A percentile compares a stretch with the other conserved stretches of the same genome.
These are phyloP conservation scores for Pisolithus tinctorius DNA, from an alignment of 768 basidiomycete species.

Conservation along the genomic window DNA sequence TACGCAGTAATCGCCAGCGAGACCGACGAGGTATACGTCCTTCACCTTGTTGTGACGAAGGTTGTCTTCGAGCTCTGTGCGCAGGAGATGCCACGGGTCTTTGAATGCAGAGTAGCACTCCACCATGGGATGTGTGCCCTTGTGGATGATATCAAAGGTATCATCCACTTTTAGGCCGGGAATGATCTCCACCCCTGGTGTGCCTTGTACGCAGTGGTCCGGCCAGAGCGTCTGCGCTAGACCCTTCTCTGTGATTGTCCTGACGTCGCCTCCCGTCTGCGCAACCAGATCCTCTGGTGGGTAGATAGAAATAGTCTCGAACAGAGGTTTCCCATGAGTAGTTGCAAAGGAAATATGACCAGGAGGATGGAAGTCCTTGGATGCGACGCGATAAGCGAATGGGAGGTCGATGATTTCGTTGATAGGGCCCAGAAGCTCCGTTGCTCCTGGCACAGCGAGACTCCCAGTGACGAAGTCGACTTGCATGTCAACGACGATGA, in stretches of 20 bases:
- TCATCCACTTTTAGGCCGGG: conserved; percentile 36
- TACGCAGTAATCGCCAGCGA: conserved; percentile 81
- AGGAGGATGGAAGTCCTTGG: conserved; percentile 53
- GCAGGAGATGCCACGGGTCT: conserved; percentile 44
- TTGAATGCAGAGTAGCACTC: conserved; percentile 82
- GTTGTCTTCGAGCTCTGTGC: conserved; percentile 41
- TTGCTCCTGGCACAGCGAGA: conserved; percentile 61
- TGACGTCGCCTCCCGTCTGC: conserved; percentile 18
- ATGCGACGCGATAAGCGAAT: conserved; percentile 45
- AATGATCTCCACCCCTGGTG: conserved; percentile 56
- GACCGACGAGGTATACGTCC: conserved; percentile 55
- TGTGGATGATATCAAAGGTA: conserved; percentile 40
- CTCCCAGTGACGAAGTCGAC: conserved; percentile 76
- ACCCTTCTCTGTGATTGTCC: conserved; percentile 16
- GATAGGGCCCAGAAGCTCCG: conserved; percentile 49
- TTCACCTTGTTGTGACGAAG: conserved; percentile 40
- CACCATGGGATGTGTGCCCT: conserved; percentile 51
- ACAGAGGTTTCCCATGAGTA: conserved; percentile 34
- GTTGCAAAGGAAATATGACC: conserved; percentile 70
- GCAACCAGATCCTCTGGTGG: conserved; percentile 27
- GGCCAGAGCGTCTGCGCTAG: conserved; percentile 69
- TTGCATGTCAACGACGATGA: conserved; percentile 76
- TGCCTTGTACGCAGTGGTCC: conserved; percentile 64
- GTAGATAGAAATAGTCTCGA: conserved; percentile 34
- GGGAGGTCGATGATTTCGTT: conserved; percentile 52